Percentiles rank a stretch among this genome's conserved stretches.
Conservation (phyloP, 139 green algal genomes). For the Chlorella sorokiniana region DNA sequence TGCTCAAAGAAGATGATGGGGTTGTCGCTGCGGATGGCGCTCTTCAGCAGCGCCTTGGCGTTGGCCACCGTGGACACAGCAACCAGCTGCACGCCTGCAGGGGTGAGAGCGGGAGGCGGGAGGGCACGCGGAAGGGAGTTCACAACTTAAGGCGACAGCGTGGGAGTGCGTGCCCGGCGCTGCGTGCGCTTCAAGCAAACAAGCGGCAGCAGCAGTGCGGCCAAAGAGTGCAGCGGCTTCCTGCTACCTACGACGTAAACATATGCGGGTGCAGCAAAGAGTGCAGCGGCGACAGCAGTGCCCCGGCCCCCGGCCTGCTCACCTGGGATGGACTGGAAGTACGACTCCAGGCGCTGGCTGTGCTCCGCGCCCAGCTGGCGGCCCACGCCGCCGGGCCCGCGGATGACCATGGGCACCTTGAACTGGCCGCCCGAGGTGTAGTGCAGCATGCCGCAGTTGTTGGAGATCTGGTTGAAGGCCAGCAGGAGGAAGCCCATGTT, state of each 20-base stretch:
- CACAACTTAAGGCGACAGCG: neutral
- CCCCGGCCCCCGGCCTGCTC: neutral
- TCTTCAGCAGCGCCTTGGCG: slow-evolving; percentile 93
- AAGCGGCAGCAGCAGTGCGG: neutral
- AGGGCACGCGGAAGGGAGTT: neutral
- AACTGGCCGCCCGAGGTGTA: slow-evolving; percentile 97
- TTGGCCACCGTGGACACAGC: slow-evolving; percentile 88
- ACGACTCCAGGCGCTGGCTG: slow-evolving; percentile 94
- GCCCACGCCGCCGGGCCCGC: slow-evolving; percentile 88
- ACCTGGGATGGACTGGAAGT: slow-evolving; percentile 78
- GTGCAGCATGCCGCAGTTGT: slow-evolving; percentile 98
- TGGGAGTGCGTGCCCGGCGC: no score
- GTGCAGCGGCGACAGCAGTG: neutral
- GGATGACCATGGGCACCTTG: slow-evolving; percentile 90
- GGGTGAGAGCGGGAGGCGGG: neutral
- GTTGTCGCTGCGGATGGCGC: slow-evolving; percentile 78
- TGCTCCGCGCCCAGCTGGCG: slow-evolving; percentile 96
- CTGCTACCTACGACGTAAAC: no score
- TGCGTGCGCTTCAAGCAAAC: no score
- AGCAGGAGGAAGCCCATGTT: slow-evolving; percentile 98
- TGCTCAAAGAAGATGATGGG: slow-evolving; percentile 98
- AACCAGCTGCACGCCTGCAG: slow-evolving; percentile 90
- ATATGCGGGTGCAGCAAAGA: neutral
- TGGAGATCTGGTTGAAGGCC: slow-evolving; percentile 99
- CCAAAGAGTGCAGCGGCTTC: no score